Evolutionary conservation across 1,139 yeast genomes (phyloP), one percentile per base, ranked within the genome.

Genomic region (Pichia norvegensis): DNA sequence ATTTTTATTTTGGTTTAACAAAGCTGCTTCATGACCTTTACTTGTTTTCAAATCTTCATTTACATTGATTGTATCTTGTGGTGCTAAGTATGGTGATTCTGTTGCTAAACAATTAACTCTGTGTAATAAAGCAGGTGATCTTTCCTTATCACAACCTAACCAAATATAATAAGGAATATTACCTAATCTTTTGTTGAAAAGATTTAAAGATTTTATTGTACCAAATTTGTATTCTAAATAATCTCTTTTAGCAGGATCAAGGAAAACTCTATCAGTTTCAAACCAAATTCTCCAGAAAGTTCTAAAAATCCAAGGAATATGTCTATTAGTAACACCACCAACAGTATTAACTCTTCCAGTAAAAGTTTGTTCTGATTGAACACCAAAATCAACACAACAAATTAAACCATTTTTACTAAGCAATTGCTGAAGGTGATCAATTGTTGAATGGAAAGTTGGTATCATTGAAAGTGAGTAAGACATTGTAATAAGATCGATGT

Each of bases 241-340:
- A 59, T 82, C 87, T 67, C 95, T 77, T 66, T 95, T 78, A 7
- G 88, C 74, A 36, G 88, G 80, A 60, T 85, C 95, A 55, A 85
- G 72, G 57, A 78, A 82, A 4, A 85, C 95, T 53, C 81, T 76
- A 63, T 85, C 95, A 46, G 84, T 82, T 64, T 85, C 95, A 64
- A 85, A 85, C 95, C 95, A 85, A 46, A 81, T 69, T 60, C 88
- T 74, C 95, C 95, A 85, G 61, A 85, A 85, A 39, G 85, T 82
- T 61, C 95, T 71, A 46, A 78, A 72, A 46, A 81, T 53, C 94
- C 94, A 85, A 36, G 87, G 81, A 52, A 78, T 81, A 60, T 83
- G 83, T 60, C 94, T 72, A 56, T 78, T 75, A 29, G 74, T 73
- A 53, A 79, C 68, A 9, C 94, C 94, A 44, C 94, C 94, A 36